These are phyloP conservation scores for Filobasidium floriforme DNA, from an alignment of 768 basidiomycete genomes.

Conservation along the genomic window DNA sequence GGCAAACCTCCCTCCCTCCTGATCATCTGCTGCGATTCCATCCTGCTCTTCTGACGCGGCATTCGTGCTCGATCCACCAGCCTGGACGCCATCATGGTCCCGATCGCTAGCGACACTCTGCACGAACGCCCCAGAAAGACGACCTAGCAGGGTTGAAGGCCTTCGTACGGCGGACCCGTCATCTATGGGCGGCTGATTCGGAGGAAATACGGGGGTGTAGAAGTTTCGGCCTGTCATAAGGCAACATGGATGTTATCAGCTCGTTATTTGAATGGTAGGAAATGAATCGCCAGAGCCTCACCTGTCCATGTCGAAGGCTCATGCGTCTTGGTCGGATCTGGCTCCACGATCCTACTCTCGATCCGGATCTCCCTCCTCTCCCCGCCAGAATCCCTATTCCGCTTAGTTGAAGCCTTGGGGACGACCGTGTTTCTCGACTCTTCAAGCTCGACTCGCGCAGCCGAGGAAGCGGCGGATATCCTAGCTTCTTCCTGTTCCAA, in stretches of 20 bases:
- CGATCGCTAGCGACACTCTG: not conserved
- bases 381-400: not conserved
- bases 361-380: not conserved
- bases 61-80: constrained; percentile 3
- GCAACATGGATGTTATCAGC: not conserved
- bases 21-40: not conserved
- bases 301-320: constrained; percentile 18
- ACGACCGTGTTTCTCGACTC: not conserved
- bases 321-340: constrained; percentile 22
- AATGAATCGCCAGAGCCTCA: not conserved
- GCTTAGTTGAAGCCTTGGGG: not conserved
- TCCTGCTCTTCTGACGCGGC: constrained; percentile 6
- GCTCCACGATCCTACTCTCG: constrained; percentile 7
- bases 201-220: not conserved
- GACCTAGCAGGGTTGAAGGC: constrained; percentile 11
- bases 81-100: not conserved
- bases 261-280: not conserved
- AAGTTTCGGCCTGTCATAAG: constrained; percentile 1
- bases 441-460: not conserved
- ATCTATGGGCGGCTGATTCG: not conserved
- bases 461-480: not conserved
- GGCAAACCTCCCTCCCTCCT: not conserved
- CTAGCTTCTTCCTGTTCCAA: not conserved
- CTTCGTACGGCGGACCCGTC: not conserved
- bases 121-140: constrained; percentile 11